Conservation (phyloP, 106 monocot species). For the Apostasia shenzhenica region DNA sequence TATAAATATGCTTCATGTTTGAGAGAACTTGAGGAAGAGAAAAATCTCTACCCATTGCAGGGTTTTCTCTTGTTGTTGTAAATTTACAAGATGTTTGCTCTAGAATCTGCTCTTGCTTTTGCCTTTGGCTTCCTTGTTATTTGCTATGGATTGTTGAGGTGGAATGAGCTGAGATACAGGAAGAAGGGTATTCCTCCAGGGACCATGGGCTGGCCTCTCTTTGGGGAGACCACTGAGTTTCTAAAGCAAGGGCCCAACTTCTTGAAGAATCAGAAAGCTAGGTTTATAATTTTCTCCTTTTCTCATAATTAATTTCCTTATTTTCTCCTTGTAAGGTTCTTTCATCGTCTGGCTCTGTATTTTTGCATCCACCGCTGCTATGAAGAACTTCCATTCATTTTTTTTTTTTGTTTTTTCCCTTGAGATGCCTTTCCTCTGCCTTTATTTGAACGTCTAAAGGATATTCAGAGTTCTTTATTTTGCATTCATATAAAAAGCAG, state of each 20-base stretch:
- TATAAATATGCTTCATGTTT: constrained; percentile 21
- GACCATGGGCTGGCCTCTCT: constrained; percentile 95
- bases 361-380: no score
- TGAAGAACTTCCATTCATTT: background rate
- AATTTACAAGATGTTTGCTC: constrained; percentile 18
- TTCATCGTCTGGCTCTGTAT: no score
- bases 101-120: constrained; percentile 22
- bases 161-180: constrained; percentile 85
- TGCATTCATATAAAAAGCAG: no score
- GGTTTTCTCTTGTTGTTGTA: background rate
- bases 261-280: constrained; percentile 72
- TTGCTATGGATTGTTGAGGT: constrained; percentile 47
- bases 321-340: background rate
- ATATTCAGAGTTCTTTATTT: background rate
- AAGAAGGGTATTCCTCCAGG: constrained; percentile 84
- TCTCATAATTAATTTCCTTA: background rate
- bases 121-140: constrained; percentile 26
- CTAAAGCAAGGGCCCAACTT: constrained; percentile 78
- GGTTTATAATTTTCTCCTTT: constrained; percentile 23
- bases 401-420: background rate
- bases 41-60: constrained; percentile 12
- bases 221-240: constrained; percentile 94
- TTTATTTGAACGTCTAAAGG: background rate
- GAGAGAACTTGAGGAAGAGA: constrained; percentile 1
- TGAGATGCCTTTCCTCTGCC: background rate